Base-by-base conservation (phyloP, 352 stramenopile species). In the Pythium phragmiticola region DNA sequence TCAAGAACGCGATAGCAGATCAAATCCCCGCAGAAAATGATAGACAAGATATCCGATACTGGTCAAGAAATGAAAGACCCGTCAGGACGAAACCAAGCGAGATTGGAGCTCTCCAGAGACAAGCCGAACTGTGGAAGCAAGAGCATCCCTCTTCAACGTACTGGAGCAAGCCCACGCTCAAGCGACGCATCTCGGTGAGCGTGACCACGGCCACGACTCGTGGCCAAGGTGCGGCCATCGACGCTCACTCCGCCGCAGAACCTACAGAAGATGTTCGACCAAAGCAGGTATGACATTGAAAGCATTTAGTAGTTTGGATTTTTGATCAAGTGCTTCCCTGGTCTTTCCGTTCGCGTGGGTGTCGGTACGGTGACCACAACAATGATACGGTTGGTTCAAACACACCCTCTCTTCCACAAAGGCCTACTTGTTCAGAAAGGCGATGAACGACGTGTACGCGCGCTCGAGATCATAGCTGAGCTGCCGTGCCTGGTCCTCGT, bases 401-500 rank as follows among this genome's bases (percentile, higher is more conserved):
- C 21, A 21, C 21, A 21, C 21, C 21, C 21, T 21, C 21, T 21
- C 21, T 21, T 21, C 21, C 21, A 21, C 21, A 21, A 42, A 19
- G 30, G 52, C 62, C 61, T 79, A 91, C 66, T 89, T 86, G 73
- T 94, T 94, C 19, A 94, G 64, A 68, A 94, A 94, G 11, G 82
- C 78, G 78, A 92, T 91, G 72, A 99, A 99, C 36, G 96, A 97
- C 59, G 86, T 90, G 84, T 99, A 99, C 3, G 94, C 87, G 19
- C 77, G 84, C 63, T 99, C 95, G 39, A 99, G 86, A 76, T 99
- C 96, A 58, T 98, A 95, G 65, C 89, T 93, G 23, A 99, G 79
- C 75, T 99, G 96, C 39, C 96, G 85, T 36, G 91, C 82, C 76
- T 99, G 95, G 62, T 98, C 92, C 52, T 99, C 96, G 60, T 95